Conservation (phyloP, 2,329 filamentous ascomycete species). For the Paecilomyces dactylethromorphus region DNA sequence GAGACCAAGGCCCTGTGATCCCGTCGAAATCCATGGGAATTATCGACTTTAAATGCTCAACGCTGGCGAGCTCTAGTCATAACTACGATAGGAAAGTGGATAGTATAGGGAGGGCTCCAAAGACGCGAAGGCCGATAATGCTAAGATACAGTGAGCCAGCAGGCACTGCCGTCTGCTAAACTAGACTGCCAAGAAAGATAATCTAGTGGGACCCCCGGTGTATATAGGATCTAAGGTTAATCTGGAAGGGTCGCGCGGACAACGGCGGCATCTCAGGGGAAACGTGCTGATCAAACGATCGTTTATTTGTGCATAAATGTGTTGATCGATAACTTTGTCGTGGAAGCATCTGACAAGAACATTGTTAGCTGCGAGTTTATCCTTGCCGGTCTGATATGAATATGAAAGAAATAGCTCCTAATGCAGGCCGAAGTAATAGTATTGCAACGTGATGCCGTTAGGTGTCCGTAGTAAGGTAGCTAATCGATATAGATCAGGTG, state of each 20-base stretch:
- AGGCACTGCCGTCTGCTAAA: neutral
- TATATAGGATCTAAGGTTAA: neutral
- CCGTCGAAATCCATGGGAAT: neutral
- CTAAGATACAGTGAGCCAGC: neutral
- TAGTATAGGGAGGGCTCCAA: neutral
- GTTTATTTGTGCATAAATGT: neutral
- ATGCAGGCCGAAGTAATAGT: too few relatives aligned
- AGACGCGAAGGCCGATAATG: neutral
- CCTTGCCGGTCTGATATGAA: neutral
- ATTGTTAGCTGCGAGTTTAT: neutral
- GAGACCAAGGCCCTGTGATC: neutral
- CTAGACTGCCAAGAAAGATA: slow-evolving; percentile 9
- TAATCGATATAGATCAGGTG: too few relatives aligned
- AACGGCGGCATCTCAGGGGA: neutral
- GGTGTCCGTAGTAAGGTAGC: too few relatives aligned
- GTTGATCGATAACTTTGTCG: neutral
- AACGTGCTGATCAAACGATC: neutral
- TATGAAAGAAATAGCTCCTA: neutral
- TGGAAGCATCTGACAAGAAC: neutral
- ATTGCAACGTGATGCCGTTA: too few relatives aligned
- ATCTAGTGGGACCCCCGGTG: neutral
- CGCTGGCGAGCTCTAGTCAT: neutral
- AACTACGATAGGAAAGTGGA: neutral
- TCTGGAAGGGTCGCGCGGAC: neutral
- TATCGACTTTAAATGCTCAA: neutral